Evolutionary conservation across 2,329 filamentous ascomycete genomes (phyloP).

Genomic region (Venturia asperata): DNA sequence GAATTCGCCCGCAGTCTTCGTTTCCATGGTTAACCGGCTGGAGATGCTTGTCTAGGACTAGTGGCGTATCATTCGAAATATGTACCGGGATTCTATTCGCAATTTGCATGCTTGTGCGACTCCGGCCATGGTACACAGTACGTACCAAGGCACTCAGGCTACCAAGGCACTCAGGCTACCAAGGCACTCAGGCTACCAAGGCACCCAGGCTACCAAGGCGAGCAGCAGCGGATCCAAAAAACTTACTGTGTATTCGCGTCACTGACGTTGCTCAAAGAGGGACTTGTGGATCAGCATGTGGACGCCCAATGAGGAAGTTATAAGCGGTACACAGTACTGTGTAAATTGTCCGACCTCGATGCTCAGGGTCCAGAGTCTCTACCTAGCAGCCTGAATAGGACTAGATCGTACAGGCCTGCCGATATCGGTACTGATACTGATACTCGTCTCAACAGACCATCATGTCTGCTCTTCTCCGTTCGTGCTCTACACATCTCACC

Average conservation of each 20-base stretch:
- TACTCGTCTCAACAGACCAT: no score
- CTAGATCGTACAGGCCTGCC: neutral
- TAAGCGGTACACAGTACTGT: no score
- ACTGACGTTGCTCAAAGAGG: neutral
- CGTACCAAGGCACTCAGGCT: neutral
- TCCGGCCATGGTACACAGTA: neutral
- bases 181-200: constrained; percentile 3
- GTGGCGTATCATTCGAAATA: neutral
- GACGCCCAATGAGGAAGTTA: neutral
- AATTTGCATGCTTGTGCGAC: neutral
- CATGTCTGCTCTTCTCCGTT: no score
- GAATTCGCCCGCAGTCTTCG: neutral
- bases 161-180: constrained; percentile 1
- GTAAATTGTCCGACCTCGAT: neutral
- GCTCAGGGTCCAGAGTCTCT: neutral
- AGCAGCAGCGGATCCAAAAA: neutral
- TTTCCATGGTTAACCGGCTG: neutral
- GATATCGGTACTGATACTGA: neutral
- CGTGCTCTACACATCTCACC: no score
- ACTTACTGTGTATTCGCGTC: no score
- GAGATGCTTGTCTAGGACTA: neutral
- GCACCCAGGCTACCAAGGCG: neutral
- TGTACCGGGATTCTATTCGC: neutral
- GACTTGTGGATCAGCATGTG: neutral
- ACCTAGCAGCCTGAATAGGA: neutral